Evolutionary conservation across 306 rosid species (phyloP), one percentile per base, ranked within the genome.

Genomic region (Cucumis melo): DNA sequence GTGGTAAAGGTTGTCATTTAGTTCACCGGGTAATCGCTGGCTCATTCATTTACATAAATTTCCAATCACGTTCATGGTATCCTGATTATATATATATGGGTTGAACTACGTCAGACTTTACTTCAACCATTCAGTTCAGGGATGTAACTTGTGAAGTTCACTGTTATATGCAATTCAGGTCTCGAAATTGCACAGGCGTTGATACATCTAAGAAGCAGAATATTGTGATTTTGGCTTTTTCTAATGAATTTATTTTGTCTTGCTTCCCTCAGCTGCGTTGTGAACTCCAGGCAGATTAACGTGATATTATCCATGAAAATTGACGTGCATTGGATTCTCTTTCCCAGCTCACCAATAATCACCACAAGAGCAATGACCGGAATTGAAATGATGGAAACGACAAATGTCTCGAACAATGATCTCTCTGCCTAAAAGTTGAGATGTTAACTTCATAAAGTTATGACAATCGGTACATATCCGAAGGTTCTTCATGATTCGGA

Each of bases 401-500:
- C 85, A 86, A 74, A 80, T 84, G 67, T 92, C 98, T 85, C 96
- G 85, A 17, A 88, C 85, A 57, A 88, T 85, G 66, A 93, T 86
- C 80, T 88, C 87, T 44, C 91, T 87, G 73, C 71, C 83, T 53
- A 90, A 84, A 85, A 91, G 87, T 78, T 84, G 89, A 93, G 91
- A 84, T 64, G 89, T 82, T 77, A 73, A 86, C 78, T 88, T 93
- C 51, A 91, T 80, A 78, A 93, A 91, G 82, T 83, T 87, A 85
- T 88, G 96, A 81, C 92, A 91, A 65, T 90, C 92, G 0, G 74
- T 80, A 75, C 98, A 92, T 65, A 87, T 78, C 23, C 93, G 81
- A 32, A 92, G 89, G 76, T 89, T 91, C 85, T 89, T 91, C 89
- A 90, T 87, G 23, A 92, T 82, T 79, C 86, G 86, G 78, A 89